A percentile compares a stretch with the other conserved stretches of the same genome.
Evolutionary conservation across 192 early-diverging fungal genomes (phyloP).

Genomic region (Martensiomyces pterosporus): DNA sequence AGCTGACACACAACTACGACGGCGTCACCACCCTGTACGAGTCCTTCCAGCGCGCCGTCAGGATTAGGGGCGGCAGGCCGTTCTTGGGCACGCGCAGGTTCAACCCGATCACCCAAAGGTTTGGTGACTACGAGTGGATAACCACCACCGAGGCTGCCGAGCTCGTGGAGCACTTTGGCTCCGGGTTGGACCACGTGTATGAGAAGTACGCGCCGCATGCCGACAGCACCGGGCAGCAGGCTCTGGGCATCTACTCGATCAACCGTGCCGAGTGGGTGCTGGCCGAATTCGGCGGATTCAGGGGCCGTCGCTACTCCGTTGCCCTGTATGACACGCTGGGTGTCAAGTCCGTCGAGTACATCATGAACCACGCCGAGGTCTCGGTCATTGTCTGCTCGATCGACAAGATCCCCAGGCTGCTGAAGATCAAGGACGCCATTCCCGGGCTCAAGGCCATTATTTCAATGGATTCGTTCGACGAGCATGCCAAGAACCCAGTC

Average conservation of each 20-base stretch:
- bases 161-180: slow-evolving; percentile 61
- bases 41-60: slow-evolving; percentile 35
- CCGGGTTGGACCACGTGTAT: slow-evolving; percentile 61
- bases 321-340: slow-evolving; percentile 89
- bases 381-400: slow-evolving; percentile 60
- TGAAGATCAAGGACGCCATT: slow-evolving; percentile 54
- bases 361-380: slow-evolving; percentile 76
- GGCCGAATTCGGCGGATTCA: slow-evolving; percentile 60
- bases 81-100: slow-evolving; percentile 61
- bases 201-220: slow-evolving; percentile 30
- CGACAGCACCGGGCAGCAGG: slow-evolving; percentile 11
- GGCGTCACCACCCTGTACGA: slow-evolving; percentile 35
- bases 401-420: slow-evolving; percentile 55
- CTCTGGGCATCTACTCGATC: slow-evolving; percentile 69
- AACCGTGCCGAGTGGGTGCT: slow-evolving; percentile 77
- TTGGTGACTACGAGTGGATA: slow-evolving; percentile 62
- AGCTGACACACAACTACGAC: slow-evolving; percentile 9
- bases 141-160: slow-evolving; percentile 56
- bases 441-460: slow-evolving; percentile 71
- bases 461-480: slow-evolving; percentile 63
- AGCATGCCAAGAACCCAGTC: slow-evolving; percentile 27
- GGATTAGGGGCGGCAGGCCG: slow-evolving; percentile 41
- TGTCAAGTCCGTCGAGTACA: slow-evolving; percentile 72
- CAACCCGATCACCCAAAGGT: slow-evolving; percentile 53
- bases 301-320: slow-evolving; percentile 62